These are phyloP conservation scores for Pulveroboletus sp. DNA, from an alignment of 768 basidiomycete genomes.

Conservation along the genomic window DNA sequence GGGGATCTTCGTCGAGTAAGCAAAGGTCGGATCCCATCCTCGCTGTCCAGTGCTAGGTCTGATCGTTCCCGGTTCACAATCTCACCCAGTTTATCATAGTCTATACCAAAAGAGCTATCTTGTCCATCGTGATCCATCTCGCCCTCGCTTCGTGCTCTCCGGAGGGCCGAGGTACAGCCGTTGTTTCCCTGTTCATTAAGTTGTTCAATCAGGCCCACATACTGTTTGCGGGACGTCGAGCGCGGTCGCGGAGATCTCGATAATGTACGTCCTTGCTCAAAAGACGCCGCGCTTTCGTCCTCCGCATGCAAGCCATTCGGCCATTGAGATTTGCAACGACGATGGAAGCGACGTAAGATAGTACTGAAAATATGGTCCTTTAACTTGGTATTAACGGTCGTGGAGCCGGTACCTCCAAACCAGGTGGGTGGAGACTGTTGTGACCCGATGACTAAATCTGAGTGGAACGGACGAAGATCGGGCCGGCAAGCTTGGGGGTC, in stretches of 20 bases:
- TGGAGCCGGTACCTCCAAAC: conserved; percentile 90
- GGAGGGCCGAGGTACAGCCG: conserved; percentile 37
- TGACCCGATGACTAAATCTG: conserved; percentile 34
- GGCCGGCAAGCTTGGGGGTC: conserved; percentile 26
- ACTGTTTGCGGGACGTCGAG: conserved; percentile 17
- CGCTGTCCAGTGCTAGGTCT: conserved; percentile 16
- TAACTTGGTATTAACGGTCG: conserved; percentile 87
- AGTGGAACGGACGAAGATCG: conserved; percentile 37
- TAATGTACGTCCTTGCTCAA: conserved; percentile 35
- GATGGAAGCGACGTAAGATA: conserved; percentile 69
- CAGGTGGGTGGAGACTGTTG: conserved; percentile 40
- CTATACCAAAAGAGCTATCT: conserved; percentile 42
- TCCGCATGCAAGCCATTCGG: conserved; percentile 41
- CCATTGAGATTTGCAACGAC: conserved; percentile 36
- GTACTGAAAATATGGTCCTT: conserved; percentile 95
- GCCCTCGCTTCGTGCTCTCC: conserved; percentile 65
- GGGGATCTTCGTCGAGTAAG: conserved; percentile 39
- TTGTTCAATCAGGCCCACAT: conserved; percentile 33
- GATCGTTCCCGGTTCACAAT: conserved; percentile 16
- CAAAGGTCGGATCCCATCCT: conserved; percentile 21
- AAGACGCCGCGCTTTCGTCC: conserved; percentile 51
- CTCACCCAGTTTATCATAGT: conserved; percentile 28
- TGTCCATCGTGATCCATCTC: conserved; percentile 34
- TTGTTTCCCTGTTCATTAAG: conserved; percentile 38
- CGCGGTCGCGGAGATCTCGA: conserved; percentile 2